Conservation (phyloP, 2,329 filamentous ascomycete genomes). For the Phyllosticta ampelicida region DNA sequence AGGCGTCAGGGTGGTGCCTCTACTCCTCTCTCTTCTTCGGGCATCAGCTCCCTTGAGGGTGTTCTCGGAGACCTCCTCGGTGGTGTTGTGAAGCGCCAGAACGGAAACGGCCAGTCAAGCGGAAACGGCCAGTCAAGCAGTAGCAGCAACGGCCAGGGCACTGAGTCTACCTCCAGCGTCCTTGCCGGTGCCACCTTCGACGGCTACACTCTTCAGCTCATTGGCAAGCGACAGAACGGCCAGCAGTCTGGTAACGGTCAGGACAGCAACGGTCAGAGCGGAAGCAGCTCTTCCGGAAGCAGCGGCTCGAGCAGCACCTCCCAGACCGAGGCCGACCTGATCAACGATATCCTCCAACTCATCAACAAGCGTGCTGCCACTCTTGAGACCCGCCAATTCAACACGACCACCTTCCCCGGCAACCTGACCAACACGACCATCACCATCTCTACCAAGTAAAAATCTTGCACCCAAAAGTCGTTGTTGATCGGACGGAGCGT, state of each 20-base stretch:
- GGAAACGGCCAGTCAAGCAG: not conserved
- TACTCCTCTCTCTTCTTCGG: not conserved
- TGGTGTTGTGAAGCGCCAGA: not conserved
- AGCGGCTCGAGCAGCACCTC: not conserved
- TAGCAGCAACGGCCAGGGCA: not conserved
- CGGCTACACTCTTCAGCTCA: too few species aligned
- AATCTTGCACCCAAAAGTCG: not conserved
- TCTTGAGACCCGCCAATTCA: not conserved
- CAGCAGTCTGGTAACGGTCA: not conserved
- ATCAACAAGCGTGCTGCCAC: not conserved
- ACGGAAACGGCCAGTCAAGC: not conserved
- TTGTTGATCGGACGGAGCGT: not conserved
- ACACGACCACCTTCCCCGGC: not conserved
- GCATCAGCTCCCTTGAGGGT: not conserved
- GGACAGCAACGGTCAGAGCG: not conserved
- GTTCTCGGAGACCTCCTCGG: not conserved
- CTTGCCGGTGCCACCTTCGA: too few species aligned
- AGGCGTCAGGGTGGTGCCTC: not conserved
- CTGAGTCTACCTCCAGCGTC: too few species aligned
- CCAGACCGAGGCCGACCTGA: not conserved
- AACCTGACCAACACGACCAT: not conserved
- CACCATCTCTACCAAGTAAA: not conserved
- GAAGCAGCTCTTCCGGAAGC: not conserved
- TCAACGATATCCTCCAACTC: not conserved
- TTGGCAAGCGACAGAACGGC: not conserved